Evolutionary conservation across 805 yeast species (phyloP), one percentile per base, ranked within the genome.

Genomic region (Candida palmyrensis): DNA sequence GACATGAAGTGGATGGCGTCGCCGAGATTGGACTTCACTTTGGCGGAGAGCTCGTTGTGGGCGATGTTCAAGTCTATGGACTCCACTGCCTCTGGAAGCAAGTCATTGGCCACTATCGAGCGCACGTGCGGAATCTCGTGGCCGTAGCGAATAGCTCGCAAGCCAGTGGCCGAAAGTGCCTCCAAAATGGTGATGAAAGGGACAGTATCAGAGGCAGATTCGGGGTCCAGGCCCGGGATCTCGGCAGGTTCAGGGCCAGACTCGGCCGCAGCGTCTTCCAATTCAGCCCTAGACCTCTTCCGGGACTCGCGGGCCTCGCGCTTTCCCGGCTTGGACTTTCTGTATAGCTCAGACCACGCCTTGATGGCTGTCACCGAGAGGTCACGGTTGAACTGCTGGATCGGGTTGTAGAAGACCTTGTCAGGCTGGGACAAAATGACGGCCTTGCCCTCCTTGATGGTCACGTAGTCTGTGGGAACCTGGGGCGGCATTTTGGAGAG

Each of bases 361-460:
- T 79, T 73, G 40, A 92, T 89, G 6, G 86, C 88, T 46, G 82
- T 64, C 5, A 86, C 82, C 44, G 95, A 82, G 30, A 92, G 62
- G 53, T 92, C 99, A 48, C 99, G 73, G 57, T 92, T 92, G 61
- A 88, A 92, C 59, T 90, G 97, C 60, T 92, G 99, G 36, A 92
- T 83, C 7, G 95, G 97, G 54, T 92, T 92, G 60, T 92, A 92
- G 53, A 92, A 92, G 8, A 92, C 98, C 38, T 71, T 69, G 44
- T 84, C 88, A 30, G 79, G 79, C 47, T 84, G 81, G 41, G 82
- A 83, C 20, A 89, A 65, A 27, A 92, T 79, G 16, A 79, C 73
- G 10, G 97, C 97, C 36, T 71, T 65, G 2, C 99, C 99, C 56
- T 92, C 98, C 28, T 53, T 63, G 18, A 71, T 59, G 16, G 59